Conservation (phyloP, 768 basidiomycete genomes). For the Rossbeevera mucosa region DNA sequence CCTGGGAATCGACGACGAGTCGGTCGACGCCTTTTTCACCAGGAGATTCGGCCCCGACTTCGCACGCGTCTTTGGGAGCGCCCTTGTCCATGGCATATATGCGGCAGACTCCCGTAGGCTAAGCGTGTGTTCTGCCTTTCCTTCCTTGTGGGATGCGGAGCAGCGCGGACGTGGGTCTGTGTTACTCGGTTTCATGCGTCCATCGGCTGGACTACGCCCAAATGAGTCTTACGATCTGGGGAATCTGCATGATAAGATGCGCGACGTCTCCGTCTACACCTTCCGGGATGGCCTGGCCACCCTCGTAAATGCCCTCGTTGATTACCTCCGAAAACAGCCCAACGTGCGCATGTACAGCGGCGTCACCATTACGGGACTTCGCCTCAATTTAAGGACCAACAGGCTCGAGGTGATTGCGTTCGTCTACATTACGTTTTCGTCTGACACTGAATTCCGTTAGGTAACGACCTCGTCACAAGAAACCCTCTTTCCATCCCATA, state of each 20-base stretch:
- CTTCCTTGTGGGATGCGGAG: conserved; percentile 66
- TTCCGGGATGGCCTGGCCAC: conserved; percentile 72
- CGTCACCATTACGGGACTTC: conserved; percentile 36
- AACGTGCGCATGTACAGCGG: conserved; percentile 58
- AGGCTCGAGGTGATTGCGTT: conserved; percentile 42
- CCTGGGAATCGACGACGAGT: conserved; percentile 58
- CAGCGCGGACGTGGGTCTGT: conserved; percentile 66
- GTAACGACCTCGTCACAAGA: conserved; percentile 33
- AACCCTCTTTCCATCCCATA: conserved; percentile 47
- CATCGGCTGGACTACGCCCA: conserved; percentile 8
- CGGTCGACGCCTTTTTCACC: conserved; percentile 70
- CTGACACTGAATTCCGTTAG: conserved; percentile 17
- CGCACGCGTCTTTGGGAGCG: conserved; percentile 71
- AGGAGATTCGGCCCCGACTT: conserved; percentile 69
- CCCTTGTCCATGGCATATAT: conserved; percentile 90
- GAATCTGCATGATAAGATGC: conserved; percentile 43
- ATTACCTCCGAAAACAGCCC: conserved; percentile 37
- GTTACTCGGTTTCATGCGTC: conserved; percentile 50
- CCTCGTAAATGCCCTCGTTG: conserved; percentile 54
- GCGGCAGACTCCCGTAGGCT: conserved; percentile 76
- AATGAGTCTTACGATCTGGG: conserved; percentile 45
- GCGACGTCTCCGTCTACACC: conserved; percentile 71
- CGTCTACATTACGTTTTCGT: not conserved
- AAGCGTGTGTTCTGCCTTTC: conserved; percentile 75
- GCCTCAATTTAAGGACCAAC: conserved; percentile 28